These are phyloP conservation scores for Datisca glomerata DNA, from an alignment of 306 rosid species.

Conservation along the genomic window DNA sequence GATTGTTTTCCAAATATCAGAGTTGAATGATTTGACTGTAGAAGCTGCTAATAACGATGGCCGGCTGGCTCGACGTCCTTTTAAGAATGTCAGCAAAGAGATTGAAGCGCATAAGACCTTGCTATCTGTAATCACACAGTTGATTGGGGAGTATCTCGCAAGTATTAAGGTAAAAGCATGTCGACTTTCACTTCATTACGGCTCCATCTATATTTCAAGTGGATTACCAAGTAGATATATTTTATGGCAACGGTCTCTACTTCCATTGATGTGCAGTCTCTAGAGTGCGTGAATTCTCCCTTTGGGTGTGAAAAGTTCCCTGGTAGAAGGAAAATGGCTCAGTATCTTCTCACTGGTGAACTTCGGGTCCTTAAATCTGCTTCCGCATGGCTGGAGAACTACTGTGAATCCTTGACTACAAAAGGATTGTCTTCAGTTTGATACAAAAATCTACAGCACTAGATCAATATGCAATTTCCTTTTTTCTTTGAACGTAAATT, in stretches of 20 bases:
- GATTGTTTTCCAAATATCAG: conserved; percentile 27
- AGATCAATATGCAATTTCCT: too few species aligned
- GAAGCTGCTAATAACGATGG: conserved; percentile 69
- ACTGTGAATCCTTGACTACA: conserved; percentile 26
- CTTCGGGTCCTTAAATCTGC: conserved; percentile 55
- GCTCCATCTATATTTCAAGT: neutral
- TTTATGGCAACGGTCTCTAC: neutral
- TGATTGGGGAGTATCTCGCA: conserved; percentile 30
- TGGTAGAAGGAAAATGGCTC: conserved; percentile 43
- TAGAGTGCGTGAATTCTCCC: conserved; percentile 15
- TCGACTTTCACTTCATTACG: neutral
- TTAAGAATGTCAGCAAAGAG: conserved; percentile 41
- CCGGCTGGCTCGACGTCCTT: conserved; percentile 57
- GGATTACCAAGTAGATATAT: neutral
- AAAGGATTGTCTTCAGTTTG: too few species aligned
- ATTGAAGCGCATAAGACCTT: conserved; percentile 49
- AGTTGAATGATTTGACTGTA: conserved; percentile 30
- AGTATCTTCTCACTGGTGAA: conserved; percentile 49
- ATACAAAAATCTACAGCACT: too few species aligned
- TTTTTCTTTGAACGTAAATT: too few species aligned
- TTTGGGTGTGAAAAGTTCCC: conserved; percentile 9
- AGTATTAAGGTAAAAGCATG: conserved; percentile 34
- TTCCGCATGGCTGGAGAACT: conserved; percentile 42
- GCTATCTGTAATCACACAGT: conserved; percentile 27
- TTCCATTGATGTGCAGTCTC: conserved; percentile 26